Base-by-base conservation (phyloP, 495 filamentous ascomycete species). In the Immersiella caudata region DNA sequence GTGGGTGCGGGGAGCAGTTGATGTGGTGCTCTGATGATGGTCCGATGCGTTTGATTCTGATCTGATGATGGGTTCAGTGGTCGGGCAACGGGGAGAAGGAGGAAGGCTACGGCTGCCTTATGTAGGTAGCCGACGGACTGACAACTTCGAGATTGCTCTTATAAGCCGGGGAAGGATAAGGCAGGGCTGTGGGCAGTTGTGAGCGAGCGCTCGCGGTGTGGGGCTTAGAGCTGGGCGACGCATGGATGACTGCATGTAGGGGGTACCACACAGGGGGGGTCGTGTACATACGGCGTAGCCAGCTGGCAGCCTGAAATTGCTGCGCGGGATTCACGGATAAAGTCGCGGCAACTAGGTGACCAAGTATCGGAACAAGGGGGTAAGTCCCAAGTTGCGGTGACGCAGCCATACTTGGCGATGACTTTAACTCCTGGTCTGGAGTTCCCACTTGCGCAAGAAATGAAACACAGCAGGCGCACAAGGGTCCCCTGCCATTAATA, bases 101-200 rank as follows among this genome's bases (percentile, higher is more conserved):
- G 74, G 75, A 75, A 74, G 79, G 76, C 68, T 73, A 67, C 58
- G 70, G 72, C 66, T 72, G 73, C 73, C 77, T 82, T 83, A 83
- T 83, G 77, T 82, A 81, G 72, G 70, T 63, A 65, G 62, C 70
- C 68, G 68, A 57, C 64, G 67, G 14, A 71, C 65, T 73, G 70
- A 74, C 63, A 71, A 67, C 64, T 64, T 73, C 71, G 60, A 78
- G 74, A 79, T 77, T 77, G 56, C 74, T 68, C 69, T 71, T 63
- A 65, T 66, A 74, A 68, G 69, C 70, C 72, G 70, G 68, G 60
- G 68, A 67, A 52, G 67, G 67, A 69, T 63, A 71, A 63, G 60
- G 73, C 76, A 78, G 73, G 78, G 76, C 68, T 78, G 70, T 67
- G 65, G 67, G 46, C 65, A 60, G 62, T 64, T 65, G 68, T 70